Percentiles rank a stretch among this genome's conserved stretches.
phyloP scores from a whole-genome alignment of 345 rosid species.

The Aquilaria yunnanensis region DNA sequence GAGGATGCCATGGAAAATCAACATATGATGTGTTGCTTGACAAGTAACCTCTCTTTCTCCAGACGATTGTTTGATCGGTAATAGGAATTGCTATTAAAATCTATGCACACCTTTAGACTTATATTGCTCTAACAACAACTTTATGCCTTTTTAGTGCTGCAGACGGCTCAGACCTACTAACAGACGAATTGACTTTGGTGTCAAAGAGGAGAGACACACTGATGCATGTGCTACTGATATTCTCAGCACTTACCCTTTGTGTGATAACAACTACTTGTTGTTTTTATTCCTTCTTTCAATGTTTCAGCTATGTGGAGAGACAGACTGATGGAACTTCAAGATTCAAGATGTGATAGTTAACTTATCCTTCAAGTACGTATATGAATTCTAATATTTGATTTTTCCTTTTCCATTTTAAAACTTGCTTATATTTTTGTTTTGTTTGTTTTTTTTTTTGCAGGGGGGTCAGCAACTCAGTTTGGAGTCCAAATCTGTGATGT shows the following conservation, averaged over 20 bases:
- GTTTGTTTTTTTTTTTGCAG: too few species aligned
- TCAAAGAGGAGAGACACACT: conserved; percentile 67
- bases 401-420: too few species aligned
- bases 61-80: too few species aligned
- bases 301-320: conserved; percentile 72
- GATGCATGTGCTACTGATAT: conserved; percentile 65
- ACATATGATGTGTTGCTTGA: conserved; percentile 73
- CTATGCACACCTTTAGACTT: conserved; percentile 25
- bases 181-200: conserved; percentile 67
- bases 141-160: conserved; percentile 49
- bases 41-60: conserved; percentile 32
- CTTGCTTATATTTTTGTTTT: too few species aligned
- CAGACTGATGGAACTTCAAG: conserved; percentile 56
- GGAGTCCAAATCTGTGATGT: too few species aligned
- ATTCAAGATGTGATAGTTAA: conserved; percentile 28
- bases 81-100: background rate
- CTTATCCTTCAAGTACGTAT: conserved; percentile 7
- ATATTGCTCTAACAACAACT: conserved; percentile 21
- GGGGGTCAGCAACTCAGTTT: too few species aligned
- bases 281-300: conserved; percentile 6
- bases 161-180: conserved; percentile 66
- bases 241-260: too few species aligned
- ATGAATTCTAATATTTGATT: background rate
- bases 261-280: background rate
- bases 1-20: conserved; percentile 39